phyloP scores from a whole-genome alignment of 805 yeast genomes.

The Yarrowia osloensis region DNA sequence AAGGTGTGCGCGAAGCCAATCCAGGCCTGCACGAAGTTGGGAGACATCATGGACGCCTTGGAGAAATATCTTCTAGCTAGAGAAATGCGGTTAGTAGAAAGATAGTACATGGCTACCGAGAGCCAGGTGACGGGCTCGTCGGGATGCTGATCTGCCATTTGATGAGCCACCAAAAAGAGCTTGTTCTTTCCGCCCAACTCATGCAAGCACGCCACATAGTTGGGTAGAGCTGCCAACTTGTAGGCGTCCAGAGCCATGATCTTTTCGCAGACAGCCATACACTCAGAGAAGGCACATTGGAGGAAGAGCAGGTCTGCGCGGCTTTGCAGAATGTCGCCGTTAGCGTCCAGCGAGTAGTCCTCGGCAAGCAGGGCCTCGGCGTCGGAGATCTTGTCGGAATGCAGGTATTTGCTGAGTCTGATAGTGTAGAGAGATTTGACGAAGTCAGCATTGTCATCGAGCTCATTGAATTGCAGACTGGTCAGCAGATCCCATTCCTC shows the following conservation, averaged over 20 bases:
- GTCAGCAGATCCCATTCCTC: slow-evolving; percentile 85
- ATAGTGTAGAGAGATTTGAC: slow-evolving; percentile 76
- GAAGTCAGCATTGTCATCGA: slow-evolving; percentile 79
- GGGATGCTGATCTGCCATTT: slow-evolving; percentile 81
- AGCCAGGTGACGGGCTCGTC: slow-evolving; percentile 84
- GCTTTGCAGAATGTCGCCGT: slow-evolving; percentile 67
- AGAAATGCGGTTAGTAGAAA: slow-evolving; percentile 65
- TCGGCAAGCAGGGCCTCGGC: slow-evolving; percentile 67
- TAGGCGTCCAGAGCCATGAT: slow-evolving; percentile 56
- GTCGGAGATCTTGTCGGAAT: slow-evolving; percentile 59
- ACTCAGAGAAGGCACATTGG: slow-evolving; percentile 77
- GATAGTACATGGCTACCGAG: slow-evolving; percentile 87
- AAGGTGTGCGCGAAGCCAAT: slow-evolving; percentile 97
- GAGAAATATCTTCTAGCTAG: slow-evolving; percentile 89
- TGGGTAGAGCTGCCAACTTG: slow-evolving; percentile 71
- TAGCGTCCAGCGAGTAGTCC: slow-evolving; percentile 69
- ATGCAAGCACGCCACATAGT: slow-evolving; percentile 77
- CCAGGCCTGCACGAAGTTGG: slow-evolving; percentile 95
- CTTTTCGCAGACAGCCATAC: slow-evolving; percentile 71
- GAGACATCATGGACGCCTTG: slow-evolving; percentile 83
- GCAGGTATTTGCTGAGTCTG: slow-evolving; percentile 66
- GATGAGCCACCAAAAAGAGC: slow-evolving; percentile 77
- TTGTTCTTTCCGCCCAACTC: slow-evolving; percentile 83
- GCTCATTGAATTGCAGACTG: slow-evolving; percentile 61
- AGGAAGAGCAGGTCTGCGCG: slow-evolving; percentile 69